Base-by-base conservation (phyloP, 208 protist genomes). In the Phytomonas francai region DNA sequence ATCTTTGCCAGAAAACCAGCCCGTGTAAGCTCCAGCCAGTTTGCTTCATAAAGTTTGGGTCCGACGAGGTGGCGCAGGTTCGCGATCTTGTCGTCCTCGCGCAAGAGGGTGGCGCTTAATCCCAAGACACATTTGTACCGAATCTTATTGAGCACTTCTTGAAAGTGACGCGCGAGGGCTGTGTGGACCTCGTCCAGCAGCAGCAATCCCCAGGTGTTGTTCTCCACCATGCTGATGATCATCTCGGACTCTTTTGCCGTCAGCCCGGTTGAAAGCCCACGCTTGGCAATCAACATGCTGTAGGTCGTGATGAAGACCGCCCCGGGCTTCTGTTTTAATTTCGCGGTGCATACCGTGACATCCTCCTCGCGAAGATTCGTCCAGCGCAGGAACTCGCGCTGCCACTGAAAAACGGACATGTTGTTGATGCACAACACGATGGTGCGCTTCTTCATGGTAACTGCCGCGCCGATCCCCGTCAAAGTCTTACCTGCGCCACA, bases 401-500 rank as follows among this genome's bases (percentile, higher is more conserved):
- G 75, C 98, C 98, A 99, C 80, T 99, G 98, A 32, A 97, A 90
- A 0, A 99, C 97, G 14, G 97, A 97, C 72, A 98, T 96, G 67
- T 87, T 82, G 71, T 95, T 96, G 67, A 97, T 97, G 74, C 94
- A 99, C 73, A 98, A 88, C 33, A 99, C 93, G 8, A 99, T 84
- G 0, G 91, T 97, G 14, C 83, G 79, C 70, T 98, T 97, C 66
- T 98, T 94, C 62, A 99, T 78, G 7, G 89, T 98, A 29, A 77
- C 81, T 2, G 92, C 88, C 0, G 97, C 97, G 5, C 95, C 97
- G 61, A 99, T 98, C n/a, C 98, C 99, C 14, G 98, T 98, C 11
- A 99, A 88, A 19, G 98, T 99, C 81, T 99, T 99, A 56, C 99
- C 99, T 3, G 98, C 97, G 29, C 99, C 99, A 81, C 99, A 99